These are phyloP conservation scores for Penstemon newberryi DNA, from an alignment of 257 asterid species.

Conservation along the genomic window DNA sequence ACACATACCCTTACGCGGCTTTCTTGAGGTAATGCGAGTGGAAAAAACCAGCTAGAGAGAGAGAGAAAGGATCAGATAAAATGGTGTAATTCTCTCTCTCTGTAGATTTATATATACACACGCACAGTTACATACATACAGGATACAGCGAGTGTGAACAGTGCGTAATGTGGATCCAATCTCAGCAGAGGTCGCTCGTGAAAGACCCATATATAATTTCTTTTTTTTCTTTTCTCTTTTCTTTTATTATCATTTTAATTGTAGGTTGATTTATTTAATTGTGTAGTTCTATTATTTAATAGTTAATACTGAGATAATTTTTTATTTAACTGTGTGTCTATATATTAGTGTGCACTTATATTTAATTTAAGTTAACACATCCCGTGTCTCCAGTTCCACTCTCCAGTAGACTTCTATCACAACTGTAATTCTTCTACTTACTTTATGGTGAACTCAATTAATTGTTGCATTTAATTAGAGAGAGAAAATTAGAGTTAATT, in stretches of 20 bases:
- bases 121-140: neutral
- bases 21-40: neutral
- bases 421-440: slow-evolving; percentile 11
- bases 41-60: slow-evolving; percentile 20
- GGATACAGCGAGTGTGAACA: slow-evolving; percentile 9
- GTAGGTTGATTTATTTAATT: too few species aligned
- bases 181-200: slow-evolving; percentile 49
- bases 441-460: slow-evolving; percentile 24
- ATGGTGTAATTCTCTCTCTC: slow-evolving; percentile 2
- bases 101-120: neutral
- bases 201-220: slow-evolving; percentile 16
- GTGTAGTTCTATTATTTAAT: too few species aligned
- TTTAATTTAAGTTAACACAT: too few species aligned
- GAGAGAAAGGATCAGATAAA: slow-evolving; percentile 21
- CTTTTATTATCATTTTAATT: neutral
- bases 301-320: too few species aligned
- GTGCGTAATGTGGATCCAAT: slow-evolving; percentile 47
- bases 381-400: too few species aligned
- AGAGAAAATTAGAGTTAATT: neutral
- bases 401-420: neutral
- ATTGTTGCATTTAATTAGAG: slow-evolving; percentile 31
- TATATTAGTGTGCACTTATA: too few species aligned
- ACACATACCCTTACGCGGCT: slow-evolving; percentile 33
- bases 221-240: neutral
- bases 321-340: too few species aligned